phyloP scores from a whole-genome alignment of 495 filamentous ascomycete genomes.

The Aspergillus sclerotiicarbonarius region DNA sequence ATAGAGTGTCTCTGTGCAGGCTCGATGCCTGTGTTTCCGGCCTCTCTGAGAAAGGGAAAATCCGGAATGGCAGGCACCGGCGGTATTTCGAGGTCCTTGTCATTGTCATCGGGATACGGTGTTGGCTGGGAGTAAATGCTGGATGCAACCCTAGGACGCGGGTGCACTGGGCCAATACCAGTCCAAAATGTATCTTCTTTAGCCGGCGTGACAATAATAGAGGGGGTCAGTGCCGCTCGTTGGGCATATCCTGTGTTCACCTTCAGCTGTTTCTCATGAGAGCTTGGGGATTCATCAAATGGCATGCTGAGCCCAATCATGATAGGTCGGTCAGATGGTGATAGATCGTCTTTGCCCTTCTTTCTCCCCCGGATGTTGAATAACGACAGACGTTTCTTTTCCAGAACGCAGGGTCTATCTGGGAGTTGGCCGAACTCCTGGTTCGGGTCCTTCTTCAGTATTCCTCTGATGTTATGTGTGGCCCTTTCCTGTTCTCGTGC shows the following conservation, averaged over 20 bases:
- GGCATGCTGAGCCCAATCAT: conserved; percentile 77
- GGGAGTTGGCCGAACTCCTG: conserved; percentile 22
- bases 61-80: conserved; percentile 64
- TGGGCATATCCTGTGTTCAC: conserved; percentile 28
- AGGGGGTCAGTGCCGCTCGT: conserved; percentile 49
- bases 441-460: conserved; percentile 24
- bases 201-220: conserved; percentile 66
- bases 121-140: conserved; percentile 69
- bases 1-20: conserved; percentile 32
- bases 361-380: conserved; percentile 21
- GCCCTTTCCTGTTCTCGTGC: conserved; percentile 37
- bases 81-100: conserved; percentile 39
- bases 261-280: conserved; percentile 26
- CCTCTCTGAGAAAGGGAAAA: conserved; percentile 28
- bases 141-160: conserved; percentile 48
- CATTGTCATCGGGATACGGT: conserved; percentile 27
- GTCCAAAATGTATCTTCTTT: conserved; percentile 61
- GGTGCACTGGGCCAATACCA: conserved; percentile 26
- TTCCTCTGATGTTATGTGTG: conserved; percentile 24
- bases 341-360: conserved; percentile 55
- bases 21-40: conserved; percentile 29
- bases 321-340: conserved; percentile 72
- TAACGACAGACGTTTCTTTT: conserved; percentile 19
- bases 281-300: conserved; percentile 50
- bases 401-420: conserved; percentile 13